A percentile compares a stretch with the other conserved stretches of the same genome.
Evolutionary conservation across 768 basidiomycete species (phyloP).

Genomic region (Mycena chlorophos): DNA sequence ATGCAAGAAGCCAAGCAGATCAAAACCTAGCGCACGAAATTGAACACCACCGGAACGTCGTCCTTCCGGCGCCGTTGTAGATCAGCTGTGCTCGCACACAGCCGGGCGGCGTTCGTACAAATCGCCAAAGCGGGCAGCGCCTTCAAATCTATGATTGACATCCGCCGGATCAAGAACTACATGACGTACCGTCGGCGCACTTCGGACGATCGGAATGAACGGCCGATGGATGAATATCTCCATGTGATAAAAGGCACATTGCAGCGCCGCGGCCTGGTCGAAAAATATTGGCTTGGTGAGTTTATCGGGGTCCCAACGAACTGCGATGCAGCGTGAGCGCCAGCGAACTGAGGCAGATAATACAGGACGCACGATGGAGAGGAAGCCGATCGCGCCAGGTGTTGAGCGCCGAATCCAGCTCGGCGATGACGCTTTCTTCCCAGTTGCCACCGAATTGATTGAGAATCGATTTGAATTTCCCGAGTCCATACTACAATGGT

Average conservation of each 20-base stretch:
- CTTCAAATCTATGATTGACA: neutral
- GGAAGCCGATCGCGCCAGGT: constrained; percentile 75
- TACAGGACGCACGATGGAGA: constrained; percentile 2
- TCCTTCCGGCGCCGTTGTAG: constrained; percentile 35
- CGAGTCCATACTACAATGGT: constrained; percentile 73
- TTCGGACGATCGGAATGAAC: constrained; percentile 68
- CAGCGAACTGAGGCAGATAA: too few relatives aligned
- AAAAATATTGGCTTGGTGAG: constrained; percentile 41
- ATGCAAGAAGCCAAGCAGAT: neutral
- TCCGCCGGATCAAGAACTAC: neutral
- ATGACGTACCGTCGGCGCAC: constrained; percentile 22
- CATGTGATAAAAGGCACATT: constrained; percentile 45
- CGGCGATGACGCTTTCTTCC: constrained; percentile 63
- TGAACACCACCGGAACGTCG: constrained; percentile 35
- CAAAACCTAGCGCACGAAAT: constrained; percentile 27
- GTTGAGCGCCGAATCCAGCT: too few relatives aligned
- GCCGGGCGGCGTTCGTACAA: constrained; percentile 80
- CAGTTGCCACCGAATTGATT: constrained; percentile 50
- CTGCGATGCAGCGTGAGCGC: too few relatives aligned
- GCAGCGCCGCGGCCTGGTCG: constrained; percentile 58
- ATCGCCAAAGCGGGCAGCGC: constrained; percentile 70
- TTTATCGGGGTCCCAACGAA: constrained; percentile 36
- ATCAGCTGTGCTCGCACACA: constrained; percentile 72
- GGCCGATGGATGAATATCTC: constrained; percentile 79
- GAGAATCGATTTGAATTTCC: constrained; percentile 52